Conservation (phyloP, 345 rosid species). For the thale cress (Arabidopsis thaliana) region DNA sequence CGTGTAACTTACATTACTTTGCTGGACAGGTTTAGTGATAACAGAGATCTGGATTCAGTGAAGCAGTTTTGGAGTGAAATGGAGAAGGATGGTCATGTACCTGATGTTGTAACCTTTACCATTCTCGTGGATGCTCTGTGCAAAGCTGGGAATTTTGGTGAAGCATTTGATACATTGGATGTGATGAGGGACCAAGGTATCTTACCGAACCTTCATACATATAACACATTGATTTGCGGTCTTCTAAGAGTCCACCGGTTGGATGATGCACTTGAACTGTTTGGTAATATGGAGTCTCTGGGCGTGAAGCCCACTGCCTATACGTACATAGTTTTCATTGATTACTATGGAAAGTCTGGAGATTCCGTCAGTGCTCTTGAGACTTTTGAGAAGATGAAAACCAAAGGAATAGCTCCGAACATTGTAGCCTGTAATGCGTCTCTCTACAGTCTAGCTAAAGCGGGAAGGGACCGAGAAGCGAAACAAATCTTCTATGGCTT, state of each 20-base stretch:
- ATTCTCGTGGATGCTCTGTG: constrained; percentile 79
- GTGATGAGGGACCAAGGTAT: constrained; percentile 67
- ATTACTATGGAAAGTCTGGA: constrained; percentile 87
- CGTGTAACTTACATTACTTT: constrained; percentile 77
- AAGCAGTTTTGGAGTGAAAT: constrained; percentile 82
- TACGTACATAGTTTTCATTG: constrained; percentile 81
- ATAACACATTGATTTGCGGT: constrained; percentile 80
- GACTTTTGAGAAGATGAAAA: constrained; percentile 82
- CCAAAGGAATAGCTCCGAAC: constrained; percentile 75
- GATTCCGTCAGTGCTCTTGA: constrained; percentile 65
- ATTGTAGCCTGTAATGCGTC: constrained; percentile 90
- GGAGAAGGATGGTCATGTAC: constrained; percentile 80
- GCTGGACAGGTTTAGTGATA: constrained; percentile 78
- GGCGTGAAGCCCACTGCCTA: constrained; percentile 77
- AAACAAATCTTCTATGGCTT: constrained; percentile 70
- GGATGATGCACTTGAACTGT: constrained; percentile 66
- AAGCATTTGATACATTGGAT: constrained; percentile 70
- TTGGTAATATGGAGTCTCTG: constrained; percentile 60
- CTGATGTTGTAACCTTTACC: constrained; percentile 83
- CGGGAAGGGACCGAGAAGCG: constrained; percentile 71
- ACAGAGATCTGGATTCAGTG: constrained; percentile 68
- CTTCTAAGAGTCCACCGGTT: constrained; percentile 64
- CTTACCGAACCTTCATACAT: constrained; percentile 81
- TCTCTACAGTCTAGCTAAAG: constrained; percentile 76
- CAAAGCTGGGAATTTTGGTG: constrained; percentile 60